Base-by-base conservation (phyloP, 2,329 filamentous ascomycete species). In the Colletotrichum higginsianum region DNA sequence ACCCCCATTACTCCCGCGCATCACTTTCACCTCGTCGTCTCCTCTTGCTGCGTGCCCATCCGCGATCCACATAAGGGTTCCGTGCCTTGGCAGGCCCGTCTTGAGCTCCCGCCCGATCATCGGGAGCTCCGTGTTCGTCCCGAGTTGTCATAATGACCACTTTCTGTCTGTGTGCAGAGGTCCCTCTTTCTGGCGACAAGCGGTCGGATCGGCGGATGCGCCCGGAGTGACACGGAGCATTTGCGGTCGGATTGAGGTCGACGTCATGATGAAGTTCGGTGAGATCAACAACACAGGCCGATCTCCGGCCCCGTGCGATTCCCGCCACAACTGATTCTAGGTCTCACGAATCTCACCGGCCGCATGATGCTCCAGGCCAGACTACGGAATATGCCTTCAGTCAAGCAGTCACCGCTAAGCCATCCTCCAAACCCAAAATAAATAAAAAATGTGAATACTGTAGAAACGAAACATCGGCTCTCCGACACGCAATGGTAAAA, bases 51-150 rank as follows among this genome's bases (percentile, higher is more conserved):
- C 57, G 13, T 47, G 42, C 30, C 47, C 57, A 47, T 40, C 26
- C 57, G 40, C 12, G 40, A 46, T n/a, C 42, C 57, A 46, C 42
- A 9, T 50, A 12, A 50, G 6, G 15, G 26, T 18, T 12, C 35
- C 61, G 12, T 63, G 38, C 21, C 61, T 42, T 63, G 61, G 61
- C 61, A 53, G 5, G 21, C 61, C 35, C 21, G 47, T 30, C 8
- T 47, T 35, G 15, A 30, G n/a, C 35, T 40, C 8, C 47, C 30
- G 5, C 35, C 38, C 21, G 16, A 38, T 12, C 13, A 26, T 23
- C 3, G 16, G 60, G 61, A 52, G 13, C 49, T 49, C 47, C 35
- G 61, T 63, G 58, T 30, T 16, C n/a, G 26, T 23, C 47, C 30
- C 46, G 46, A 16, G 16, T 18, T 61, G 46, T 26, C 30, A 50